Conservation (phyloP, 225 moss, liverwort and hornwort species). For the Lunularia cruciata region DNA sequence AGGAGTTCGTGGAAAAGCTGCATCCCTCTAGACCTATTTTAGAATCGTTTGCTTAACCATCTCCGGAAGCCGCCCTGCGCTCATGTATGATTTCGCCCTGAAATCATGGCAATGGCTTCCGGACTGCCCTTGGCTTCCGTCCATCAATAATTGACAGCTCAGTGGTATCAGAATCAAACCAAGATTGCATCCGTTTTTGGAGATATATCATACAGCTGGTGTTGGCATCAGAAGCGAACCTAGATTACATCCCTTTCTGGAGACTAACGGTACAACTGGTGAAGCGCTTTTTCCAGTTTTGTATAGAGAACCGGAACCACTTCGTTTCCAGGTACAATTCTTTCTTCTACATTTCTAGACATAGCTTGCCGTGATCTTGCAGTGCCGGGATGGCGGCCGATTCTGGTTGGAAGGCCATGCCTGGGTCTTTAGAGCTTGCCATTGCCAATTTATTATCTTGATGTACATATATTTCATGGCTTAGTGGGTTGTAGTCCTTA, state of each 20-base stretch:
- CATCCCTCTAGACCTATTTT: constrained; percentile 75
- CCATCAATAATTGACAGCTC: constrained; percentile 81
- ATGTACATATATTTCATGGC: constrained; percentile 11
- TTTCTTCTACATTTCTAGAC: constrained; percentile 15
- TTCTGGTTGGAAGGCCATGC: constrained; percentile 1
- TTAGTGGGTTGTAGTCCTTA: constrained; percentile 5
- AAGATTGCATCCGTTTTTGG: constrained; percentile 34
- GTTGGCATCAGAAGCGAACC: too few species aligned
- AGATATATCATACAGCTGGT: too few species aligned
- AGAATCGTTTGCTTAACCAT: constrained; percentile 65
- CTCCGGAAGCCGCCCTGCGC: constrained; percentile 68
- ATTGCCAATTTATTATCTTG: neutral
- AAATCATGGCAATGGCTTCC: constrained; percentile 76
- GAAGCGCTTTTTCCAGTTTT: constrained; percentile 6
- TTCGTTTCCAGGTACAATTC: constrained; percentile 20
- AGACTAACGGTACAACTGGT: constrained; percentile 1
- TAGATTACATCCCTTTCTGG: too few species aligned
- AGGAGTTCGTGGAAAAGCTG: constrained; percentile 68
- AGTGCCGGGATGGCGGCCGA: constrained; percentile 10
- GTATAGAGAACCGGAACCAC: constrained; percentile 17
- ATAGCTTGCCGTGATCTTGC: constrained; percentile 15
- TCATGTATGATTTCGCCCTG: constrained; percentile 62
- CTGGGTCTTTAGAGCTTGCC: neutral
- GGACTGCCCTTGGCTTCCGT: constrained; percentile 65
- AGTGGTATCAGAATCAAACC: constrained; percentile 79